phyloP scores from a whole-genome alignment of 2,329 filamentous ascomycete species.

The Tolypocladium tropicale region DNA sequence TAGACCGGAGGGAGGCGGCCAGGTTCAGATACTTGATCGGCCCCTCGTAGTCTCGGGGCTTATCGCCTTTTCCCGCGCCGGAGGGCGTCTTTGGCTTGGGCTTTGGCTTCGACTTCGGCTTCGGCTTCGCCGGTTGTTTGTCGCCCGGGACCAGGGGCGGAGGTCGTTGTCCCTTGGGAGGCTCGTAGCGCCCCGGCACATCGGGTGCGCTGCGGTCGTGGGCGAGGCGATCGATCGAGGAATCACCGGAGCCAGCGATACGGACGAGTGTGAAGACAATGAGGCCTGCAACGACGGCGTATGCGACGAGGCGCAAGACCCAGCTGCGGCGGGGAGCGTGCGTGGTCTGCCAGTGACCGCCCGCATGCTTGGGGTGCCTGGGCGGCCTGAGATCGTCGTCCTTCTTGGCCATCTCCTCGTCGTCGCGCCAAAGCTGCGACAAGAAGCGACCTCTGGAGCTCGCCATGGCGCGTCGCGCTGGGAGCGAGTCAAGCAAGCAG shows the following conservation, averaged over 20 bases:
- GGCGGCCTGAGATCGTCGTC: slow-evolving; percentile 40
- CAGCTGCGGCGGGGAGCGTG: slow-evolving; percentile 39
- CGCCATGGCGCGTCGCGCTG: slow-evolving; percentile 1
- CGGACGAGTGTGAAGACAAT: slow-evolving; percentile 39
- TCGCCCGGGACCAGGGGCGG: background rate
- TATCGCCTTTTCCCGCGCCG: slow-evolving; percentile 8
- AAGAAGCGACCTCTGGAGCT: slow-evolving; percentile 1
- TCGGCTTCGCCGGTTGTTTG: background rate
- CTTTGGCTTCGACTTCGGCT: slow-evolving; percentile 1
- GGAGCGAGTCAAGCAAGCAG: background rate
- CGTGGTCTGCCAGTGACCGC: slow-evolving; percentile 28
- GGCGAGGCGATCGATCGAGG: background rate
- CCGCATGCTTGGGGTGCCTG: slow-evolving; percentile 8
- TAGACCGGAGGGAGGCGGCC: slow-evolving; percentile 49
- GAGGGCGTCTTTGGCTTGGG: slow-evolving; percentile 10
- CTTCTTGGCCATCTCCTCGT: slow-evolving; percentile 50
- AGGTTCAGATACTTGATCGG: slow-evolving; percentile 60
- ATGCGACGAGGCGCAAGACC: slow-evolving; percentile 40
- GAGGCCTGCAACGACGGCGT: slow-evolving; percentile 33
- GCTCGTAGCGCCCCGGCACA: background rate
- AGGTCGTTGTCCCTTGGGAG: background rate
- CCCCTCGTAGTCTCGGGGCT: slow-evolving; percentile 48
- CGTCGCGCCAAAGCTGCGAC: slow-evolving; percentile 30
- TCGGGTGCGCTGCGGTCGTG: background rate
- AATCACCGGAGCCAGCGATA: slow-evolving; percentile 13